Percentiles rank a stretch among this genome's conserved stretches.
phyloP scores from a whole-genome alignment of 2,329 filamentous ascomycete species.

The Microdochium bolleyi region DNA sequence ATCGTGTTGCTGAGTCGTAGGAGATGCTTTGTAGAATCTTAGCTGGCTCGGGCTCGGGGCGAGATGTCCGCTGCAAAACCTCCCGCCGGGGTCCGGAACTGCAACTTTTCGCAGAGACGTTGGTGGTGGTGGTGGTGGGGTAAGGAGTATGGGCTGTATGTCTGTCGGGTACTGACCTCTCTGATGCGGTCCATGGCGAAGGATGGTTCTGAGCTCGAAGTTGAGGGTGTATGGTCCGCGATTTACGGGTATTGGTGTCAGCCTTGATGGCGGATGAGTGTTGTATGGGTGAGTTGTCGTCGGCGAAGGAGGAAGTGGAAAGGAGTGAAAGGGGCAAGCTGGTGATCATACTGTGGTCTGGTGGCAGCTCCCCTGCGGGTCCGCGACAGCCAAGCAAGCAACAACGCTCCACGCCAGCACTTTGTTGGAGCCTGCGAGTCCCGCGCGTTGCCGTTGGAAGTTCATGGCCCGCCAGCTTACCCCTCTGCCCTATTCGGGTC shows the following conservation, averaged over 20 bases:
- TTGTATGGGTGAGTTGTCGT: not conserved
- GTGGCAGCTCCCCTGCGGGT: not conserved
- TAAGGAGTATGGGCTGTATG: conserved; percentile 11
- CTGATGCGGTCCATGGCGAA: conserved; percentile 70
- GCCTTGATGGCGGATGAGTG: conserved; percentile 18
- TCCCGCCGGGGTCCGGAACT: conserved; percentile 4
- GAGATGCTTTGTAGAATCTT: not conserved
- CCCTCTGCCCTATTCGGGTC: not conserved
- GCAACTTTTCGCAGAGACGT: conserved; percentile 8
- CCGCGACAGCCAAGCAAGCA: not conserved
- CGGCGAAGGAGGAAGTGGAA: conserved; percentile 6
- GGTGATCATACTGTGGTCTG: conserved; percentile 1
- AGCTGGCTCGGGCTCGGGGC: conserved; percentile 2
- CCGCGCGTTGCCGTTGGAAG: not conserved
- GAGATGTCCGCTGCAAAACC: conserved; percentile 1
- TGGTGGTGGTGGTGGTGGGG: conserved; percentile 25
- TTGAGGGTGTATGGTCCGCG: conserved; percentile 9
- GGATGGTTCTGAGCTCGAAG: conserved; percentile 20
- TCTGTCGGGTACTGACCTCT: conserved; percentile 60
- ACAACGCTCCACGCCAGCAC: not conserved
- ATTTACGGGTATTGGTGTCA: not conserved
- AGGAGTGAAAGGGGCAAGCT: conserved; percentile 5
- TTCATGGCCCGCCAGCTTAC: not conserved
- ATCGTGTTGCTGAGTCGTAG: not conserved
- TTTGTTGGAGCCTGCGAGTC: not conserved